phyloP scores from a whole-genome alignment of 495 filamentous ascomycete species.

The Hyaloscypha finlandica region DNA sequence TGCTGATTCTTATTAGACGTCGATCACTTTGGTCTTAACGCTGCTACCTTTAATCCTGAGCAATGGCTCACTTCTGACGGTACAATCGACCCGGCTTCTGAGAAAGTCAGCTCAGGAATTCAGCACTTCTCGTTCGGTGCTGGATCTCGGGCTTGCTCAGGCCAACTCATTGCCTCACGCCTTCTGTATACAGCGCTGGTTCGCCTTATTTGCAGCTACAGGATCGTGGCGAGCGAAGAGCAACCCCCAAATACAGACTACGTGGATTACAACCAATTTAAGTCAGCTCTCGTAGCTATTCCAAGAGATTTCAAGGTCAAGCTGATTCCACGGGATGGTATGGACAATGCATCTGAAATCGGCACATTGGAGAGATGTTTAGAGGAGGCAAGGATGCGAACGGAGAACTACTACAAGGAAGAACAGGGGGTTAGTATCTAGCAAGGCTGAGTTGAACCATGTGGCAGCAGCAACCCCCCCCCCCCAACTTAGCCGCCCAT shows the following conservation, averaged over 20 bases:
- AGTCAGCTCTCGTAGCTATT: conserved; percentile 56
- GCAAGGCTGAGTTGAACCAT: background rate
- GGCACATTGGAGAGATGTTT: conserved; percentile 38
- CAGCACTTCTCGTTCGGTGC: conserved; percentile 55
- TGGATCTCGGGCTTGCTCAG: conserved; percentile 55
- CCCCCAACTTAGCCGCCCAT: background rate
- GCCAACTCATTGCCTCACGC: conserved; percentile 50
- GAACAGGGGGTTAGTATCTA: conserved; percentile 28
- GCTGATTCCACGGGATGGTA: conserved; percentile 47
- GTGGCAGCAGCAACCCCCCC: background rate
- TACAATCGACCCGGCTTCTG: conserved; percentile 19
- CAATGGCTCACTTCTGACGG: conserved; percentile 44
- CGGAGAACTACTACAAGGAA: conserved; percentile 31
- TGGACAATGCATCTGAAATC: conserved; percentile 11
- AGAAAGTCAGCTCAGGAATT: conserved; percentile 40
- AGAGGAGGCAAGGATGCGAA: conserved; percentile 30
- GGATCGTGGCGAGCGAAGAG: conserved; percentile 50
- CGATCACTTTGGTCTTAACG: conserved; percentile 52
- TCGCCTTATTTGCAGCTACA: conserved; percentile 49
- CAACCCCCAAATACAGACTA: conserved; percentile 58
- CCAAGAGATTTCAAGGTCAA: conserved; percentile 54
- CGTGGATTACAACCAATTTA: conserved; percentile 58
- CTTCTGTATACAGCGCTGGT: conserved; percentile 53
- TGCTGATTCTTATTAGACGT: conserved; percentile 38
- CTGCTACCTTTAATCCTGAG: conserved; percentile 53